Evolutionary conservation across 768 basidiomycete species (phyloP), one percentile per base, ranked within the genome.

Genomic region (Suillus tomentosus): DNA sequence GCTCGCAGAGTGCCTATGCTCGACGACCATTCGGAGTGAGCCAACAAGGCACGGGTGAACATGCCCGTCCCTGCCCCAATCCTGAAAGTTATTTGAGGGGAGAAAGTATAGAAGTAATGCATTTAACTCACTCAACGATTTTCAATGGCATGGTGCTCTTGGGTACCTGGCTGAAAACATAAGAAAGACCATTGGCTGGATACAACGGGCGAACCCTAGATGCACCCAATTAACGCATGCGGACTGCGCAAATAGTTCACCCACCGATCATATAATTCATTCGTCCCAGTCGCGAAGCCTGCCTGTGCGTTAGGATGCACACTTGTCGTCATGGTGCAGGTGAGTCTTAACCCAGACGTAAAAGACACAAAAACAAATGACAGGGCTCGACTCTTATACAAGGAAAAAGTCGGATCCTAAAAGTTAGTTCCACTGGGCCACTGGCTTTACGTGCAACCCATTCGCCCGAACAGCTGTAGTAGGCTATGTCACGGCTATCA

Each of bases 11-110:
- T 75, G 40, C 78, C 78, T 54, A 94, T 79, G 62, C 71, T 73
- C 47, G 74, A 70, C 19, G 82, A 68, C 84, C 84, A 88, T 15
- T 51, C 50, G 8, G 50, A 27, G 73, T 92, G 83, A 6, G 85
- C 82, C 43, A 96, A 79, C 27, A 96, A 75, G 3, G 93, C 89
- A 10, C 93, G 86, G 19, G 94, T 94, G 76, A 96, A 96, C 60
- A 97, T 87, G 15, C 95, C 95, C 2, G 94, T 95, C 24, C 95
- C 95, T 5, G 90, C 79, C 15, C 94, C 95, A 37, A 93, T 83
- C 71, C 92, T 94, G 68, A 62, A 55, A 56, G 61, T 5, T 60
- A 60, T 56, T 67, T 61, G 22, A 42, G 15, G 22, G 36, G 50
- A 34, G 39, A 15, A 60, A 51, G 5, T 31, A 6, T 14, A 51